A percentile compares a stretch with the other conserved stretches of the same genome.
phyloP scores from a whole-genome alignment of 371 early-diverging fungal genomes.

The Syncephalastrum monosporum region DNA sequence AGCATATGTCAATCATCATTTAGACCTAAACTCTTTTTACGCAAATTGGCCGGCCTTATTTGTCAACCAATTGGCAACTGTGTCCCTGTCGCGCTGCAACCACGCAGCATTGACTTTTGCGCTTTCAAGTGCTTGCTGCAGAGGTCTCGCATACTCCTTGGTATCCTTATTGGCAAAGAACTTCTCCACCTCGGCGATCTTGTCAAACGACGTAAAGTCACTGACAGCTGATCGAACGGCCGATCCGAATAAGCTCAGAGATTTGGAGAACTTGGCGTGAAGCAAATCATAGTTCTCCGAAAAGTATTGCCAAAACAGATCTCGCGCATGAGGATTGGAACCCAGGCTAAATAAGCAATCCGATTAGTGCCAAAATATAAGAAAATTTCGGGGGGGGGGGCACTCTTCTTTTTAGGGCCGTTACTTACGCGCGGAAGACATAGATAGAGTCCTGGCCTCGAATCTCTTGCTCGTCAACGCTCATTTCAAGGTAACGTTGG shows the following conservation, averaged over 20 bases:
- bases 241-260: conserved; percentile 74
- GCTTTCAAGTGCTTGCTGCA: conserved; percentile 88
- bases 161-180: conserved; percentile 80
- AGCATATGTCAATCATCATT: no score
- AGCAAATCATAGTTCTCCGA: conserved; percentile 69
- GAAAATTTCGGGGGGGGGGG: no score
- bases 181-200: conserved; percentile 64
- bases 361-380: neutral
- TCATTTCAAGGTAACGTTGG: conserved; percentile 60
- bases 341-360: conserved; percentile 32
- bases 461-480: conserved; percentile 68
- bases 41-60: conserved; percentile 26
- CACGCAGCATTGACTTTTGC: conserved; percentile 77
- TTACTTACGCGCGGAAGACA: conserved; percentile 43
- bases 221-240: conserved; percentile 70
- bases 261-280: conserved; percentile 65
- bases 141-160: conserved; percentile 65
- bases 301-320: conserved; percentile 79
- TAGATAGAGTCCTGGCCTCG: conserved; percentile 83
- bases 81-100: conserved; percentile 72
- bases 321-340: conserved; percentile 62
- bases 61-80: conserved; percentile 70
- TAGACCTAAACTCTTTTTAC: conserved; percentile 9
- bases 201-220: conserved; percentile 65
- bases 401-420: no score